These are phyloP conservation scores for Penicillium subrubescens DNA, from an alignment of 495 filamentous ascomycete genomes.

Conservation along the genomic window DNA sequence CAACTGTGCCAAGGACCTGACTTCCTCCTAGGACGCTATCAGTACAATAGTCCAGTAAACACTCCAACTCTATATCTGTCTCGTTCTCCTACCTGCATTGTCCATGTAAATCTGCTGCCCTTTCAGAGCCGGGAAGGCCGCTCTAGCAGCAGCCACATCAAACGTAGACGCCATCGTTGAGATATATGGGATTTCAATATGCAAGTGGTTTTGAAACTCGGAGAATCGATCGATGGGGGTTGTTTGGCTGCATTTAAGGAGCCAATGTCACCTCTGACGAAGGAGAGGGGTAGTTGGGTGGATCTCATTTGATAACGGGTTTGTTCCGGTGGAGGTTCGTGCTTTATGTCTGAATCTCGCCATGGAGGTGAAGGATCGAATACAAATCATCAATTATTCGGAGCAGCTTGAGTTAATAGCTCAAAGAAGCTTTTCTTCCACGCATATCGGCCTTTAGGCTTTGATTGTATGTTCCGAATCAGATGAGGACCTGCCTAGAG, in stretches of 20 bases:
- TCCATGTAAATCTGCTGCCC: conserved; percentile 71
- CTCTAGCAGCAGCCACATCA: conserved; percentile 55
- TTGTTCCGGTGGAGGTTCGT: conserved; percentile 6
- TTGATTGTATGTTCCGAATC: not conserved
- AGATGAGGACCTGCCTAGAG: not conserved
- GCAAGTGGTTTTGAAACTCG: not conserved
- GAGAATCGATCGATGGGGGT: not conserved
- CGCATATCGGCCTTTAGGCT: not conserved
- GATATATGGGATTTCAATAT: not conserved
- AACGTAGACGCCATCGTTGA: conserved; percentile 36
- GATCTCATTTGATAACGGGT: conserved; percentile 13
- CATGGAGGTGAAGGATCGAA: not conserved
- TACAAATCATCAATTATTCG: no score
- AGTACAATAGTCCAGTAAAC: not conserved
- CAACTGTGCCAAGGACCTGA: conserved; percentile 64
- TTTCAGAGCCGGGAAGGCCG: conserved; percentile 65
- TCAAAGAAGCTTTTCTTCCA: not conserved
- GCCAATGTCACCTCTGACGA: not conserved
- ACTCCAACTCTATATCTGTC: not conserved
- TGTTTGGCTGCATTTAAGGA: not conserved
- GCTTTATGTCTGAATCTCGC: not conserved
- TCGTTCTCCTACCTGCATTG: conserved; percentile 52
- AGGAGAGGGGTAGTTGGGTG: conserved; percentile 10
- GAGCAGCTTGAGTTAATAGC: not conserved
- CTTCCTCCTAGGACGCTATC: conserved; percentile 54